These are phyloP conservation scores for Blepharisma undulans DNA, from an alignment of 169 alveolate species.

Conservation along the genomic window DNA sequence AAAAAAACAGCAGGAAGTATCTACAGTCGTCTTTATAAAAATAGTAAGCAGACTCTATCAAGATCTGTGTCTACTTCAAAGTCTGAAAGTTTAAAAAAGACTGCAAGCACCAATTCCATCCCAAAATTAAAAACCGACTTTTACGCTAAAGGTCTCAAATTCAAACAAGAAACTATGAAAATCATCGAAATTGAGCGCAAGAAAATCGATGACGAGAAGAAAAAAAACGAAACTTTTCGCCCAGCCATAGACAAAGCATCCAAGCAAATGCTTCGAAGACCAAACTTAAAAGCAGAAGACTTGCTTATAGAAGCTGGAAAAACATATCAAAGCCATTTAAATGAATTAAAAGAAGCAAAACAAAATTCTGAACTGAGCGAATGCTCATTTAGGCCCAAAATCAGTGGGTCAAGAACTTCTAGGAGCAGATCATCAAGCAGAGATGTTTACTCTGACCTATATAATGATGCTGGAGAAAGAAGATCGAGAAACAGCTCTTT, in stretches of 20 bases:
- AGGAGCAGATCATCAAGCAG: not conserved
- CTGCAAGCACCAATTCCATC: not conserved
- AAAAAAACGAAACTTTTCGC: not conserved
- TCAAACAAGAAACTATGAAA: not conserved
- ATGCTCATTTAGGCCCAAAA: constrained; percentile 17
- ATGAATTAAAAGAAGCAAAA: not conserved
- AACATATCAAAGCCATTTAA: not conserved
- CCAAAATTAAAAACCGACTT: not conserved
- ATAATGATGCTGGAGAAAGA: not conserved
- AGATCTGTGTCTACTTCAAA: not conserved
- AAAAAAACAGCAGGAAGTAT: not conserved
- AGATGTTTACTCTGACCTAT: not conserved
- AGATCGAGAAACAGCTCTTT: not conserved
- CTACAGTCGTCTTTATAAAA: not conserved
- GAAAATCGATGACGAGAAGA: not conserved
- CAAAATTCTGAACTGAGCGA: not conserved
- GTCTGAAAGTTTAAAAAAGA: not conserved
- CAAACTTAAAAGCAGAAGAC: not conserved
- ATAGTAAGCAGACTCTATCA: not conserved
- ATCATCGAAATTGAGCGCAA: not conserved
- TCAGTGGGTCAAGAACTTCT: not conserved
- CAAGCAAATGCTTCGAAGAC: not conserved
- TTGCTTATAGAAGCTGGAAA: not conserved
- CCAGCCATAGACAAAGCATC: not conserved
- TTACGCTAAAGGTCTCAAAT: not conserved